phyloP scores from a whole-genome alignment of 1,284 basidiomycete genomes.

The Cryptococcus sp. region DNA sequence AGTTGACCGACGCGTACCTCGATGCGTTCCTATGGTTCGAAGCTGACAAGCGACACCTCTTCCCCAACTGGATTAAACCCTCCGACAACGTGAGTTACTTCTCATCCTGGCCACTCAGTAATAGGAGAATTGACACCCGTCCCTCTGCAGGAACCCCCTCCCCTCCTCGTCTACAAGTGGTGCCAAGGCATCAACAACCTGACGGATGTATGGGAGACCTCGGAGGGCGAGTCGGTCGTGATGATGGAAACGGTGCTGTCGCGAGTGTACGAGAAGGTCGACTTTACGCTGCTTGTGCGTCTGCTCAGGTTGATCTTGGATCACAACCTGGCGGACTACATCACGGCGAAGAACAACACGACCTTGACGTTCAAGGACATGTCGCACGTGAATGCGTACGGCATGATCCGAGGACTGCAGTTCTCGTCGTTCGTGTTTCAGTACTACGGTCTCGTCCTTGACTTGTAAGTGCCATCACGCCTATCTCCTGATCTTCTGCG shows the following conservation, averaged over 20 bases:
- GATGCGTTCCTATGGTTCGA: constrained; percentile 71
- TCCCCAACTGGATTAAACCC: constrained; percentile 97
- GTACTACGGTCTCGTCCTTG: constrained; percentile 86
- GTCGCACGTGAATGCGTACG: constrained; percentile 54
- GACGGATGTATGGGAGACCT: constrained; percentile 94
- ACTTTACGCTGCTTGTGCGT: constrained; percentile 88
- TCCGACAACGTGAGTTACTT: constrained; percentile 56
- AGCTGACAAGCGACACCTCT: constrained; percentile 93
- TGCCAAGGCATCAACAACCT: constrained; percentile 57
- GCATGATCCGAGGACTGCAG: constrained; percentile 89
- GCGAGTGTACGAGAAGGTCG: constrained; percentile 97
- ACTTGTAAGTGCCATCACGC: constrained; percentile 53
- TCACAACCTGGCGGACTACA: constrained; percentile 96
- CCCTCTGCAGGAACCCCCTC: constrained; percentile 75
- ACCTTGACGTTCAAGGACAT: constrained; percentile 85
- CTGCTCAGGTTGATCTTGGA: constrained; percentile 90
- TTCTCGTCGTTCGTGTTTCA: constrained; percentile 98
- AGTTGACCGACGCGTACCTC: constrained; percentile 95
- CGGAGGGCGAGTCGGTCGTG: constrained; percentile 92
- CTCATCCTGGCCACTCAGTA: too few relatives aligned
- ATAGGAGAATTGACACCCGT: too few relatives aligned
- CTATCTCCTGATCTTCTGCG: too few relatives aligned
- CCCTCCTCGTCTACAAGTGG: constrained; percentile 90
- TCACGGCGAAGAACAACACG: constrained; percentile 96
- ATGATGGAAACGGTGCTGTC: constrained; percentile 96